Evolutionary conservation across 2,329 filamentous ascomycete genomes (phyloP).

Genomic region (Fusarium siculi): DNA sequence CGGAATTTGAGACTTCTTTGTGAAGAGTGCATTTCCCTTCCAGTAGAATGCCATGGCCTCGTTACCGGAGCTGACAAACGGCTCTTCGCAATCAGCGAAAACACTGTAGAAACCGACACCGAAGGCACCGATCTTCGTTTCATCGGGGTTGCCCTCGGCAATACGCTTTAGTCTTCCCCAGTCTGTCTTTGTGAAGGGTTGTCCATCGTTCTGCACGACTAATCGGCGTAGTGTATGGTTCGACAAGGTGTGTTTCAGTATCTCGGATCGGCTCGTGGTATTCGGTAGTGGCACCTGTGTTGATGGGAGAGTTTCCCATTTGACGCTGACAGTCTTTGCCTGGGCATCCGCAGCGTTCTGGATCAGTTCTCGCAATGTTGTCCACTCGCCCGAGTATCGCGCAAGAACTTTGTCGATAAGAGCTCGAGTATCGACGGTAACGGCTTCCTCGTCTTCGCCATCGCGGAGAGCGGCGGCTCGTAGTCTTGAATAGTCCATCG

Average conservation of each 20-base stretch:
- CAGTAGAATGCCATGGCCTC: constrained; percentile 99
- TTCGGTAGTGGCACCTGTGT: constrained; percentile 76
- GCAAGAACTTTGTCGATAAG: constrained; percentile 98
- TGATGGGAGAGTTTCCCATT: constrained; percentile 91
- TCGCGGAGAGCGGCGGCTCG: constrained; percentile 88
- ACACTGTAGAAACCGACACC: constrained; percentile 99
- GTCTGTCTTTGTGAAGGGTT: constrained; percentile 87
- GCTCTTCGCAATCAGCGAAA: constrained; percentile 97
- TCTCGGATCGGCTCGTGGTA: constrained; percentile 73
- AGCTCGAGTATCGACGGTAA: constrained; percentile 96
- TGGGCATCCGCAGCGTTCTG: constrained; percentile 99
- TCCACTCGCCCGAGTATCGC: constrained; percentile 96
- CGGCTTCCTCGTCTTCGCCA: constrained; percentile 92
- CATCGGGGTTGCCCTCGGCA: constrained; percentile 98
- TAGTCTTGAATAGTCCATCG: constrained; percentile 79
- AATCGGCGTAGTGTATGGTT: constrained; percentile 88
- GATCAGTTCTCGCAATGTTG: constrained; percentile 87
- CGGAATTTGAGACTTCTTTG: constrained; percentile 81
- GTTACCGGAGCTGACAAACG: constrained; percentile 91
- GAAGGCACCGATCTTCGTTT: constrained; percentile 98
- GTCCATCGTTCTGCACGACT: constrained; percentile 93
- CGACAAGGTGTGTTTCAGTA: constrained; percentile 83
- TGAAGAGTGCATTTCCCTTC: constrained; percentile 98
- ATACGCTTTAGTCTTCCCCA: constrained; percentile 96
- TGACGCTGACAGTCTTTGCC: constrained; percentile 87